Percentiles rank a stretch among this genome's conserved stretches.
Evolutionary conservation across 73 alveolate species (phyloP).

Genomic region (Tetrahymena thermophila): DNA sequence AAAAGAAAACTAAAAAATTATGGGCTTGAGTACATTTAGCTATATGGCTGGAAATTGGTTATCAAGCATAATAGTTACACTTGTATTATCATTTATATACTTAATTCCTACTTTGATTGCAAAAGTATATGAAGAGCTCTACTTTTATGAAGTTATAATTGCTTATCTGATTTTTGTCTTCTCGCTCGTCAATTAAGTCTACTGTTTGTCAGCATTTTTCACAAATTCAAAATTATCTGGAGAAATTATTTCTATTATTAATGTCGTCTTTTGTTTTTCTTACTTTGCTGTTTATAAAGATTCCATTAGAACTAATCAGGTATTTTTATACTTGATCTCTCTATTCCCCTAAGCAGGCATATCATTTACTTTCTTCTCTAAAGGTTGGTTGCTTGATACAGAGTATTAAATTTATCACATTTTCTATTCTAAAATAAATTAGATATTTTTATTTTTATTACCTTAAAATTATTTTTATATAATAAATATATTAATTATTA

Average conservation of each 20-base stretch:
- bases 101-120: neutral
- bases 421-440: neutral
- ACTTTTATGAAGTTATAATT: neutral
- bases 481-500: neutral
- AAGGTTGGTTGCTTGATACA: neutral
- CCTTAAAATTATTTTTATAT: no score
- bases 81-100: neutral
- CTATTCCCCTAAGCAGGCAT: constrained; percentile 19
- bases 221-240: neutral
- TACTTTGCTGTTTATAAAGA: neutral
- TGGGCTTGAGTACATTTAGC: constrained; percentile 23
- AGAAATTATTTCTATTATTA: neutral
- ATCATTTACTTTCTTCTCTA: constrained; percentile 7
- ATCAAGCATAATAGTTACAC: neutral
- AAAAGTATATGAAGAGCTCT: neutral
- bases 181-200: neutral
- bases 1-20: constrained; percentile 25
- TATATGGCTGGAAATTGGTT: constrained; percentile 19
- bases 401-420: neutral
- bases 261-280: neutral
- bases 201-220: neutral
- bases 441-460: no score
- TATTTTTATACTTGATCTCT: neutral
- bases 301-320: neutral
- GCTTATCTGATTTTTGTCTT: constrained; percentile 4